These are phyloP conservation scores for Euphorbia celastroides DNA, from an alignment of 441 rosid genomes.

Conservation along the genomic window DNA sequence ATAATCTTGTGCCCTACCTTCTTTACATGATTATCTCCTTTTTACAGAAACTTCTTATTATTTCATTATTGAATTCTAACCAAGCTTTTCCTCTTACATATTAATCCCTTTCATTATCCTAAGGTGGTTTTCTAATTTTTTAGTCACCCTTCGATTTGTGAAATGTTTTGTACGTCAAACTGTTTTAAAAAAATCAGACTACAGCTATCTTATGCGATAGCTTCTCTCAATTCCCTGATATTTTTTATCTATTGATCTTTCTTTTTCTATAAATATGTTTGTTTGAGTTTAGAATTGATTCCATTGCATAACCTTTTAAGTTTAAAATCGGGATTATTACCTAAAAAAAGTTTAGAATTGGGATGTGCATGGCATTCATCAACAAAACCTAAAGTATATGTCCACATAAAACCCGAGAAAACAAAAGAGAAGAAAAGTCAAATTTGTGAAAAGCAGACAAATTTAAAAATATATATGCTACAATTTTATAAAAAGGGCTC, in stretches of 20 bases:
- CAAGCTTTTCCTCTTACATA: not conserved
- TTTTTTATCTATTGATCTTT: no score
- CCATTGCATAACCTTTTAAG: no score
- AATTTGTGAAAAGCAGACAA: not conserved
- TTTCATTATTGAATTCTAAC: constrained; percentile 28
- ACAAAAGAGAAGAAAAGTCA: not conserved
- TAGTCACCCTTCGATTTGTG: no score
- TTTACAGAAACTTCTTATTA: constrained; percentile 37
- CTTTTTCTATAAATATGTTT: no score
- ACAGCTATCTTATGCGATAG: no score
- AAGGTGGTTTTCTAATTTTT: no score
- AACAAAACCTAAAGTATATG: not conserved
- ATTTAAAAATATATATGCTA: no score
- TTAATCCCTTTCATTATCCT: not conserved
- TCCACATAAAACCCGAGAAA: not conserved
- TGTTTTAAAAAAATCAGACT: no score
- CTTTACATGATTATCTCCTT: constrained; percentile 39
- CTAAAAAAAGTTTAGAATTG: no score
- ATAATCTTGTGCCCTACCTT: constrained; percentile 50
- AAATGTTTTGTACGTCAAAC: no score
- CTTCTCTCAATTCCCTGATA: no score
- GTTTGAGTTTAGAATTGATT: not conserved
- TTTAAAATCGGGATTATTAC: not conserved
- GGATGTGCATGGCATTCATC: not conserved
- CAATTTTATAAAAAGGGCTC: no score